These are phyloP conservation scores for Macadamia tetraphylla DNA, from an alignment of 164 flowering plant genomes.

Conservation along the genomic window DNA sequence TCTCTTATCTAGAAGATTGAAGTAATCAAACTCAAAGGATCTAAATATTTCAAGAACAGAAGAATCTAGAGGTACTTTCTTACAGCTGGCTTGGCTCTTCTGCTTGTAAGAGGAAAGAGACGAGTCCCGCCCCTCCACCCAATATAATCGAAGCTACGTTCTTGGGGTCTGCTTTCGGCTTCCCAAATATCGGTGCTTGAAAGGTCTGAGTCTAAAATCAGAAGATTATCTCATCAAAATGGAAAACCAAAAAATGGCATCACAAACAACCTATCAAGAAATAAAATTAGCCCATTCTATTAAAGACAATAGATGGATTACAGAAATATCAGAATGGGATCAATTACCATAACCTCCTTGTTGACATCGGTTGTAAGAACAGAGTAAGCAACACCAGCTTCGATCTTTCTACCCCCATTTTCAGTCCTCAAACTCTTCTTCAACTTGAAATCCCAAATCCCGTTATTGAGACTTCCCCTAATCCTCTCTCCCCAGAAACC, in stretches of 20 bases:
- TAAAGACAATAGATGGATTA: no score
- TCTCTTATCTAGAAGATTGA: neutral
- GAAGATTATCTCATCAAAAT: no score
- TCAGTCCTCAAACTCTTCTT: slow-evolving; percentile 24
- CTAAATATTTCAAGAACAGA: neutral
- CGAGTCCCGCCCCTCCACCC: slow-evolving; percentile 84
- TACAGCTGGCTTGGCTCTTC: slow-evolving; percentile 87
- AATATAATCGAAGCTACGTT: slow-evolving; percentile 75
- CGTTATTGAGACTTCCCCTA: slow-evolving; percentile 22
- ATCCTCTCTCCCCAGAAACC: slow-evolving; percentile 47
- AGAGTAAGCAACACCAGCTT: slow-evolving; percentile 45
- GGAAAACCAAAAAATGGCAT: no score
- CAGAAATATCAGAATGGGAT: neutral
- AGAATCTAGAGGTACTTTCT: slow-evolving; percentile 14
- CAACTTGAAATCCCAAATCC: slow-evolving; percentile 22
- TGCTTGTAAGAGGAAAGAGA: slow-evolving; percentile 76
- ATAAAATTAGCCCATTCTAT: no score
- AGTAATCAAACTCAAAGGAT: neutral
- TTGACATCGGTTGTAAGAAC: slow-evolving; percentile 53
- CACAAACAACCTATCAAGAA: no score
- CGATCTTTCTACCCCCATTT: slow-evolving; percentile 23
- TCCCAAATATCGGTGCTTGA: slow-evolving; percentile 33
- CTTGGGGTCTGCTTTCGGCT: slow-evolving; percentile 55
- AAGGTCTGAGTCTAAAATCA: slow-evolving; percentile 8
- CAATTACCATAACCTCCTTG: slow-evolving; percentile 47